These are phyloP conservation scores for Penicillium sp. DNA, from an alignment of 2,329 filamentous ascomycete species.

Conservation along the genomic window DNA sequence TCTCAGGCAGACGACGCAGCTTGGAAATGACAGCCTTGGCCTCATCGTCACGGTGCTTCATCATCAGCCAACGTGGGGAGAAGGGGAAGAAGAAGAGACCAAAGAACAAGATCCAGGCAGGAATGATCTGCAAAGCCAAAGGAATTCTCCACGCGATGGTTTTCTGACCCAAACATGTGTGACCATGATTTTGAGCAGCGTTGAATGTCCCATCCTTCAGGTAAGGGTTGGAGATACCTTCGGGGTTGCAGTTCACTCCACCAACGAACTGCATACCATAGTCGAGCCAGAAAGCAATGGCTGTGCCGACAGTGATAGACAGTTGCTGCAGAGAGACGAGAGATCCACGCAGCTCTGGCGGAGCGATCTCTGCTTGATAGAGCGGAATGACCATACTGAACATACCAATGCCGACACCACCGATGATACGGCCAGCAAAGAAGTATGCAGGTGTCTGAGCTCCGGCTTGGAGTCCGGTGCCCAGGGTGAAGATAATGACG, in stretches of 20 bases:
- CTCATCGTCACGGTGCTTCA: constrained; percentile 70
- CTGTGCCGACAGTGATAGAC: constrained; percentile 58
- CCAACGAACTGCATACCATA: constrained; percentile 60
- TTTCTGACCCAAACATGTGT: constrained; percentile 60
- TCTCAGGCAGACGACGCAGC: constrained; percentile 62
- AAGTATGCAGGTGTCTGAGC: constrained; percentile 32
- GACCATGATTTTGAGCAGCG: constrained; percentile 68
- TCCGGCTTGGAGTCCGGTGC: constrained; percentile 28
- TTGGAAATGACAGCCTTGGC: constrained; percentile 63
- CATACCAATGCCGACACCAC: constrained; percentile 33
- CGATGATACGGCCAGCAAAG: constrained; percentile 30
- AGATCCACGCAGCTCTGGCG: constrained; percentile 67
- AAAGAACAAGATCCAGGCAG: constrained; percentile 65
- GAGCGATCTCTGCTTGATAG: constrained; percentile 40
- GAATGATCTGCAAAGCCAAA: constrained; percentile 57
- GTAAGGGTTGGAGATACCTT: constrained; percentile 13
- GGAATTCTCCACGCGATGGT: constrained; percentile 55
- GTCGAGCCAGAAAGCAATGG: constrained; percentile 58
- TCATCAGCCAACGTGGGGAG: constrained; percentile 73
- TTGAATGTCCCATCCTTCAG: constrained; percentile 52
- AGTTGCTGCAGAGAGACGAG: constrained; percentile 68
- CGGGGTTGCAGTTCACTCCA: constrained; percentile 7
- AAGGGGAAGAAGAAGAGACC: constrained; percentile 84
- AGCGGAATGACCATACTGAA: constrained; percentile 35
- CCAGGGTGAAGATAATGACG: constrained; percentile 38